These are phyloP conservation scores for Leishmania martiniquensis DNA, from an alignment of 208 protist genomes.

Conservation along the genomic window DNA sequence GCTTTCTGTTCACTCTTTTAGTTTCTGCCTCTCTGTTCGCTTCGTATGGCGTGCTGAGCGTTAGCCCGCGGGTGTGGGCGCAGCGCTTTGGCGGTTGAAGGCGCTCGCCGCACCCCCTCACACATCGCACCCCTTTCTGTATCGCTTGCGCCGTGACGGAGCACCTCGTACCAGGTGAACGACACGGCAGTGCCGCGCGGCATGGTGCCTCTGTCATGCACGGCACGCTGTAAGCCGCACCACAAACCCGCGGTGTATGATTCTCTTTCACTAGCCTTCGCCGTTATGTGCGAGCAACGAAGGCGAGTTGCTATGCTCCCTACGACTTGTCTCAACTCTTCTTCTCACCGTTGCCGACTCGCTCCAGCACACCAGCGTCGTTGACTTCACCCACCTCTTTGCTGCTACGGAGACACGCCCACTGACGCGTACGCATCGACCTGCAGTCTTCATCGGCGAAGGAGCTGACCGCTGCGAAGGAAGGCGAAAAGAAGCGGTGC, in stretches of 20 bases:
- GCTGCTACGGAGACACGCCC: not conserved
- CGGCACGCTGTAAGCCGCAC: not conserved
- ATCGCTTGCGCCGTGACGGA: not conserved
- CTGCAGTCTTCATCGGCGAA: not conserved
- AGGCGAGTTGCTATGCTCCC: not conserved
- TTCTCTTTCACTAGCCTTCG: not conserved
- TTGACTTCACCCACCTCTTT: not conserved
- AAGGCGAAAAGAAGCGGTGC: not conserved
- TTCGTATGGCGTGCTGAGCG: not conserved
- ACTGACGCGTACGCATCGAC: not conserved
- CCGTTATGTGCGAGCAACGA: not conserved
- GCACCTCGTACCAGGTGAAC: not conserved
- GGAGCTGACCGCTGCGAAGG: not conserved
- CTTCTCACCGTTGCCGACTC: not conserved
- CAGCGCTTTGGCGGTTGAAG: not conserved
- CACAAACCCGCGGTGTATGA: not conserved
- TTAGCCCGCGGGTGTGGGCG: not conserved
- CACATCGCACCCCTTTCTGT: not conserved
- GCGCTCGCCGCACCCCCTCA: not conserved
- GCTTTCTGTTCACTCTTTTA: too few species aligned
- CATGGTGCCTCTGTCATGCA: not conserved
- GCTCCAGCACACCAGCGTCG: not conserved
- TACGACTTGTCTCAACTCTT: not conserved
- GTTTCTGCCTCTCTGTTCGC: not conserved
- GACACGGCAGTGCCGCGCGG: not conserved